phyloP scores from a whole-genome alignment of 192 early-diverging fungal species.

The Chytriomyces hyalinus region DNA sequence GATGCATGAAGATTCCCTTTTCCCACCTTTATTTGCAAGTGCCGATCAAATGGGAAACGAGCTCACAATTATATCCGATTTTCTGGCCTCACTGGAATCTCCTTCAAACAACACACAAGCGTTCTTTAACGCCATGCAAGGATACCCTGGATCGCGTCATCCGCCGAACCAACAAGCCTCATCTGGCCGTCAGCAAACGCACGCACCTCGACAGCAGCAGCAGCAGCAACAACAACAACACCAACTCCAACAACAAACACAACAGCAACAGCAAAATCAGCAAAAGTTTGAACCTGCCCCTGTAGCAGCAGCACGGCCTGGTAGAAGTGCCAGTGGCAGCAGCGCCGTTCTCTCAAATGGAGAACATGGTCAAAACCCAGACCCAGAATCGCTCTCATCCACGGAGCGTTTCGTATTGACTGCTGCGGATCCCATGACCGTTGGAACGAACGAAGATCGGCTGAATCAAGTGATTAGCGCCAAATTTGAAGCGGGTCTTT shows the following conservation, averaged over 20 bases:
- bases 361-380: conserved; percentile 41
- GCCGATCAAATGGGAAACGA: conserved; percentile 79
- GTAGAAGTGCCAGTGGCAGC: not conserved
- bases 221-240: conserved; percentile 22
- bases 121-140: not conserved
- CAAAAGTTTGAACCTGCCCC: conserved; percentile 16
- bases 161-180: conserved; percentile 5
- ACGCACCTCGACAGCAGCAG: conserved; percentile 23
- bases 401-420: conserved; percentile 89
- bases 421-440: conserved; percentile 84
- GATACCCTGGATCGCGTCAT: not conserved
- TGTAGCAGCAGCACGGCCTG: not conserved
- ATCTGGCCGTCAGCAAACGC: not conserved
- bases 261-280: conserved; percentile 16
- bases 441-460: conserved; percentile 85
- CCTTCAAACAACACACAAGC: conserved; percentile 4
- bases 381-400: conserved; percentile 48
- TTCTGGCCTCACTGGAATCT: conserved; percentile 44
- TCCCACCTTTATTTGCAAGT: conserved; percentile 76
- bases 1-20: conserved; percentile 18
- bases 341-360: not conserved
- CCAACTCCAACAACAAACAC: not conserved
- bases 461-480: conserved; percentile 91
- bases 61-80: conserved; percentile 73
- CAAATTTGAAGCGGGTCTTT: conserved; percentile 92